Conservation (phyloP, 1,284 basidiomycete species). For the Ustilago lituana region DNA sequence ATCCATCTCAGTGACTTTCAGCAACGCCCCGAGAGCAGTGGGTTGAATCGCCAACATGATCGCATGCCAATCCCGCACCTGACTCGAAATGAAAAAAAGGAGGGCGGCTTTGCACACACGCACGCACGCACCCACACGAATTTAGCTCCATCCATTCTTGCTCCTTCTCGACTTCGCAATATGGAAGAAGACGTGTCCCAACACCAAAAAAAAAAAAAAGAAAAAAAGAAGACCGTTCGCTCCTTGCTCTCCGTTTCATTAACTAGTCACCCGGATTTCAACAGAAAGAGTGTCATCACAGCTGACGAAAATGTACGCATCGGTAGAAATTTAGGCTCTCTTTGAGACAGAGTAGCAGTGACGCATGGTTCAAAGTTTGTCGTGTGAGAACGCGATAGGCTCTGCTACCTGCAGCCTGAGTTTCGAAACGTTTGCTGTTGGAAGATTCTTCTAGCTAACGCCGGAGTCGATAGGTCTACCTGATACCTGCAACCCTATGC, state of each 20-base stretch:
- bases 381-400: slow-evolving; percentile 4
- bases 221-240: too few relatives aligned
- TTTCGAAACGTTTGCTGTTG: background rate
- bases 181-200: background rate
- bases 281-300: slow-evolving; percentile 19
- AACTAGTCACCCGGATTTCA: too few relatives aligned
- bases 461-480: too few relatives aligned
- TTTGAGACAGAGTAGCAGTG: slow-evolving; percentile 3
- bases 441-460: too few relatives aligned
- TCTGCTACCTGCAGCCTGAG: background rate
- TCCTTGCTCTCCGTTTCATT: too few relatives aligned
- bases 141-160: background rate
- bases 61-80: slow-evolving; percentile 9
- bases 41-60: too few relatives aligned
- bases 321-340: slow-evolving; percentile 4
- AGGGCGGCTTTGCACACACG: background rate
- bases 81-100: slow-evolving; percentile 13
- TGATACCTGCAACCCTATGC: background rate
- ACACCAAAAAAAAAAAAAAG: too few relatives aligned
- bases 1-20: too few relatives aligned
- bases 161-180: background rate
- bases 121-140: too few relatives aligned
- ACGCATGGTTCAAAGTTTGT: slow-evolving; percentile 3
- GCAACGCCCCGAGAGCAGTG: too few relatives aligned
- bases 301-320: slow-evolving; percentile 9